Base-by-base conservation (phyloP, 2,329 filamentous ascomycete genomes). In the Cladosporium sp. region DNA sequence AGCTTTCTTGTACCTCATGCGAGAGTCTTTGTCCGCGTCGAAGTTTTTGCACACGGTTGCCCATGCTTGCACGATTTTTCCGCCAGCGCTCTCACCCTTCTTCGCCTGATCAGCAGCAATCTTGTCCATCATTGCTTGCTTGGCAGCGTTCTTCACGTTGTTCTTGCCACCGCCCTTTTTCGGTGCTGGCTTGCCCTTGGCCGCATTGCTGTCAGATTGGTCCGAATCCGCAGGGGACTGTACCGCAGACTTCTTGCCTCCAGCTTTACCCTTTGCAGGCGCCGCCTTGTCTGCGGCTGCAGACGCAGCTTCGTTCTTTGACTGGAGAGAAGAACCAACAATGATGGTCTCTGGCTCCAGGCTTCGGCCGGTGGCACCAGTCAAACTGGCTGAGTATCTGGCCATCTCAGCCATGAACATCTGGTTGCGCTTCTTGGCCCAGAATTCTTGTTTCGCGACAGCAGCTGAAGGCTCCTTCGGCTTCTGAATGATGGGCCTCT, bases 321-420 rank as follows among this genome's bases (percentile, higher is more conserved):
- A 23, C 43, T 67, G 67, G 26, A 64, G 69, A 1, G 68, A 60
- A 6, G 69, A 70, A 28, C 72, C 73, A 23, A 85, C 82, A 1
- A 89, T 83, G 58, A 92, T 85, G 4, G 81, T 85, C 73, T 91
- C 88, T 0, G 88, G 88, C 26, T 89, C 82, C 5, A 91, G 81
- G 2, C 79, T 79, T 68, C 87, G 90, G 3, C 88, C 89, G 1
- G 83, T 80, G 0, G 86, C 81, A 65, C 88, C 89, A 0, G 88
- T 90, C 56, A 92, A 79, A 75, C 88, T 91, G 14, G 87, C 88
- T 1, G 90, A 88, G 73, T 92, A 93, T 1, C 83, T 80, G 30
- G 83, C 82, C 76, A 90, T 90, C 66, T 91, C 88, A 1, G 84
- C 83, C 85, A 91, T 89, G 72, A 86, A 88, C 60, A 80, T 81